Conservation (phyloP, 768 basidiomycete genomes). For the Collybia mongolica region DNA sequence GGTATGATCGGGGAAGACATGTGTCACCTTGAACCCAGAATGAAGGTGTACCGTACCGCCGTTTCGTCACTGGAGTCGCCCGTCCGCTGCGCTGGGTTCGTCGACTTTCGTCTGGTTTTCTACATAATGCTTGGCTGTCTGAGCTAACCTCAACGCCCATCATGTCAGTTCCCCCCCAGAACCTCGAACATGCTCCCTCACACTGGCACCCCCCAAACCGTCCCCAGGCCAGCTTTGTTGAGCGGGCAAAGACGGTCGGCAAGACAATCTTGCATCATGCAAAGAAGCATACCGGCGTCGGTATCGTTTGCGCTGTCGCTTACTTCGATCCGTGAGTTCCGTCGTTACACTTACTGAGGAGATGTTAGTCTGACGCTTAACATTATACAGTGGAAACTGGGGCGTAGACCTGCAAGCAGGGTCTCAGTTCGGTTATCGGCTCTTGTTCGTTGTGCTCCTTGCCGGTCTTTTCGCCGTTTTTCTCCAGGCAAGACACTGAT, state of each 20-base stretch:
- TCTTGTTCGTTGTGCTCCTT: slow-evolving; percentile 84
- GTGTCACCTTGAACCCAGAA: slow-evolving; percentile 16
- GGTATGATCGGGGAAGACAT: slow-evolving; percentile 10
- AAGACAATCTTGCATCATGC: slow-evolving; percentile 45
- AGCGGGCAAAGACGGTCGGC: slow-evolving; percentile 30
- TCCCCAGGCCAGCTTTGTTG: slow-evolving; percentile 5
- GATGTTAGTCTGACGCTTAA: background rate
- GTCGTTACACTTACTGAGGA: background rate
- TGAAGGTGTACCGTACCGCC: slow-evolving; percentile 33
- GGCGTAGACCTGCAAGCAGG: slow-evolving; percentile 88
- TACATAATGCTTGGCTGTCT: slow-evolving; percentile 21
- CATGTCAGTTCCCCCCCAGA: slow-evolving; percentile 24
- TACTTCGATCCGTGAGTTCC: slow-evolving; percentile 83
- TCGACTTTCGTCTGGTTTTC: slow-evolving; percentile 29
- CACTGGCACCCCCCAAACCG: background rate
- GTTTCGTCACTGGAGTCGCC: slow-evolving; percentile 31
- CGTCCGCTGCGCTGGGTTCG: slow-evolving; percentile 40
- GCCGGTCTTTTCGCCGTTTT: slow-evolving; percentile 82
- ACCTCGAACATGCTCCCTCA: background rate
- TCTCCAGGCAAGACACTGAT: slow-evolving; percentile 57
- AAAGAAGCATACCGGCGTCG: slow-evolving; percentile 72
- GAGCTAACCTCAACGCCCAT: slow-evolving; percentile 13
- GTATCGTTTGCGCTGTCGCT: slow-evolving; percentile 84
- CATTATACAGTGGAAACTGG: slow-evolving; percentile 71
- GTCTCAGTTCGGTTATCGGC: slow-evolving; percentile 78